Conservation (phyloP, 2,329 filamentous ascomycete genomes). For the Colletotrichum sp. region DNA sequence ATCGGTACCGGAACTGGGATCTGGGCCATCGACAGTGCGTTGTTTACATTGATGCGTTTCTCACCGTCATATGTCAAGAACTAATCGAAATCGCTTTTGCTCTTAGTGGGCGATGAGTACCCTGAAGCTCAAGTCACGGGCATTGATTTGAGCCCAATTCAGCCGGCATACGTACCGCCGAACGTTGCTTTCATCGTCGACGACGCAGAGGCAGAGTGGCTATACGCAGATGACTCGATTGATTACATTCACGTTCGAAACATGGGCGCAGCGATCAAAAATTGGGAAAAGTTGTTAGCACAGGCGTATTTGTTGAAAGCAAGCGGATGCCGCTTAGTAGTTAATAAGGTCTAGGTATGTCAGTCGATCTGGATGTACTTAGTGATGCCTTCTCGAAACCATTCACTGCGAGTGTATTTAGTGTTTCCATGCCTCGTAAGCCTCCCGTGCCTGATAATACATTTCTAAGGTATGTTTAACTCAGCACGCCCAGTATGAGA, state of each 20-base stretch:
- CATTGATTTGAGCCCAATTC: conserved; percentile 11
- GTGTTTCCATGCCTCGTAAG: too few relatives aligned
- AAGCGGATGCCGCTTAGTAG: too few relatives aligned
- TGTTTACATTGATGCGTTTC: background rate
- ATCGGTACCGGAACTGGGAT: conserved; percentile 44
- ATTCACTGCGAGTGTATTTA: too few relatives aligned
- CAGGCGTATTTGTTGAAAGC: background rate
- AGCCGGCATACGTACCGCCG: conserved; percentile 39
- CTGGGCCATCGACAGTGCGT: conserved; percentile 58
- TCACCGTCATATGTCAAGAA: background rate
- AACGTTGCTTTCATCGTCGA: conserved; percentile 54
- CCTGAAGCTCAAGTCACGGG: conserved; percentile 2
- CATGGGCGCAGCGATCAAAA: background rate
- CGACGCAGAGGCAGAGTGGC: conserved; percentile 43
- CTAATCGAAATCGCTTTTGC: background rate
- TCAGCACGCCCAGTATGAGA: too few relatives aligned
- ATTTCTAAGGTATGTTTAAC: too few relatives aligned
- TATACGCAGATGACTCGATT: conserved; percentile 41
- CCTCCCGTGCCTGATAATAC: too few relatives aligned
- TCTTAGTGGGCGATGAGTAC: conserved; percentile 28
- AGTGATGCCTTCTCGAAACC: too few relatives aligned
- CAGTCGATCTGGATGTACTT: too few relatives aligned
- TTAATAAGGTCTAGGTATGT: too few relatives aligned
- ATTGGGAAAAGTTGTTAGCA: background rate
- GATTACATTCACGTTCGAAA: conserved; percentile 39